A percentile compares a stretch with the other conserved stretches of the same genome.
phyloP scores from a whole-genome alignment of 345 rosid genomes.

The Populus simonii region DNA sequence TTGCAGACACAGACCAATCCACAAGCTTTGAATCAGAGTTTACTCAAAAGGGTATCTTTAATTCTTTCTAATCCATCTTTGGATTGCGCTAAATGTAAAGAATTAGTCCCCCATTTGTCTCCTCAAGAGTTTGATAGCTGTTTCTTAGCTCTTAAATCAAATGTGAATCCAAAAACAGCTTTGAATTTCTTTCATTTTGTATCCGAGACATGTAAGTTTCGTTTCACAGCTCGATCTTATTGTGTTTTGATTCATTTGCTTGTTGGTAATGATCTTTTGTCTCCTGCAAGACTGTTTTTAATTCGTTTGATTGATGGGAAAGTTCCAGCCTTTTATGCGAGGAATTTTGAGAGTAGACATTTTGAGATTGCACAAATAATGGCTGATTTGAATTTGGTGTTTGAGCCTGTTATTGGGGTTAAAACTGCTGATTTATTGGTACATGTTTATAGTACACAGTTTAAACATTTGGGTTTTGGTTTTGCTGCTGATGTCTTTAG shows the following conservation, averaged over 20 bases:
- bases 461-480: conserved; percentile 46
- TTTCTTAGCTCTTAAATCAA: conserved; percentile 39
- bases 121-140: conserved; percentile 55
- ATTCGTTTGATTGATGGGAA: conserved; percentile 67
- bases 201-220: conserved; percentile 44
- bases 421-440: conserved; percentile 51
- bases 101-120: conserved; percentile 39
- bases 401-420: conserved; percentile 26
- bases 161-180: conserved; percentile 56
- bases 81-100: conserved; percentile 45
- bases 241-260: conserved; percentile 59
- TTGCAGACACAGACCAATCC: conserved; percentile 15
- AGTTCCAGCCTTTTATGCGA: conserved; percentile 30
- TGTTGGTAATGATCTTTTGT: conserved; percentile 34
- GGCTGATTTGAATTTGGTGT: conserved; percentile 38
- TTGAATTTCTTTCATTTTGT: conserved; percentile 66
- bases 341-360: conserved; percentile 16
- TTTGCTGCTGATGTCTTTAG: conserved; percentile 50
- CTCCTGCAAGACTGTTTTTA: conserved; percentile 56
- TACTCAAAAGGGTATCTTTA: conserved; percentile 39
- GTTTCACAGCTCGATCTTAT: conserved; percentile 65
- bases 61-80: conserved; percentile 52
- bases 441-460: conserved; percentile 60
- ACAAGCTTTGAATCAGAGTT: conserved; percentile 30
- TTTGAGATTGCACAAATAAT: conserved; percentile 46